Base-by-base conservation (phyloP, 306 rosid genomes). In the Senna siamea region DNA sequence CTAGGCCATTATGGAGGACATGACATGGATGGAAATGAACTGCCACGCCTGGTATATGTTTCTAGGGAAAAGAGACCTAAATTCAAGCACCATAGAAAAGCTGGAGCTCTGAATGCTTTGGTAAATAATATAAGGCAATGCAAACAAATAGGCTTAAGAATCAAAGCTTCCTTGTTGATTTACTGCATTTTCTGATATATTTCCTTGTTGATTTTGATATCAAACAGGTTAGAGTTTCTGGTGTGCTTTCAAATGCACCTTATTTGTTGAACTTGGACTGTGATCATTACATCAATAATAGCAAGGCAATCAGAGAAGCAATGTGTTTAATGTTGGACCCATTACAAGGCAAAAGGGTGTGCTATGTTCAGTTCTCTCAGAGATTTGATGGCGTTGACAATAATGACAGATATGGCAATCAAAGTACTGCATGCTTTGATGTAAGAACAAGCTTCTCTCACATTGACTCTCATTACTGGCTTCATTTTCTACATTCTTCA, bases 251-350 rank as follows among this genome's bases (percentile, higher is more conserved):
- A 17, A 90, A 87, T 80, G 89, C 96, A 0, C 87, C 96, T 50
- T 90, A 82, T 82, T 7, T 87, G 44, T 73, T 90, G 76, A 90
- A 87, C 86, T 86, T 90, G 80, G 91, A 90, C 60, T 87, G 74
- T 75, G 85, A 87, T 61, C 85, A 87, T 73, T 84, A 74, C 56
- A 82, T 90, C 78, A 90, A 90, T 51, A 90, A 87, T 38, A 87
- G 93, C 69, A 90, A 86, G 63, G 89, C 82, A 22, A 58, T 90
- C 22, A 84, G 91, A 62, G 96, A 90, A 52, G 80, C 96, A 10
- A 90, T 90, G 96, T 90, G 96, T 83, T 90, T 90, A 87, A 84
- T 90, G 93, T 86, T 90, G 96, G 96, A 87, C 41, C 91, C 87
- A 9, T 26, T 84, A 52, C 57, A 72, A 37, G 91, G 85, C 48